Base-by-base conservation (phyloP, 495 filamentous ascomycete genomes). In the Tetracladium setigerum region DNA sequence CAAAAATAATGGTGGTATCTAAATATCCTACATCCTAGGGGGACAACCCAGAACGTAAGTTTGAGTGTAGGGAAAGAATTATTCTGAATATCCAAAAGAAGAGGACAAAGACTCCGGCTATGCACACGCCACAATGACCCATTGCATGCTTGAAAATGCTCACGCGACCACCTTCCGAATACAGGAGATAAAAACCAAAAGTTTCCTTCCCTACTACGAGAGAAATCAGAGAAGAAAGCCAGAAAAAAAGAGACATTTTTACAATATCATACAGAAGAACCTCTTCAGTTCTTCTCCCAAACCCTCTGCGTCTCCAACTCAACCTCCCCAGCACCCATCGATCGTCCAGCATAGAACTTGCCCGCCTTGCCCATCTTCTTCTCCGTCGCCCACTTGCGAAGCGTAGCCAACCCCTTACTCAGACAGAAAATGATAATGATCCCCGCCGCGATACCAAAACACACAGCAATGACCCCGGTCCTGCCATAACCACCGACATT, bases 401-500 rank as follows among this genome's bases (percentile, higher is more conserved):
- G n/a, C 67, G 56, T 62, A 3, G 67, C 67, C 8, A 79, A 19
- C n/a, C 62, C 65, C 50, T 67, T 62, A 5, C 73, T 66, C 39
- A 82, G 18, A 6, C 66, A 64, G 53, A 88, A 91, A 4, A 90
- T 61, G 1, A 90, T 55, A 12, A 81, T 53, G n/a, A 76, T 72
- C 2, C 67, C 84, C 1, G 70, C 72, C 13, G 79, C 67, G 44
- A 94, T 86, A 1, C 78, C 81, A 50, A 82, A 69, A 30, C 74
- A 68, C 48, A 82, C 83, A 11, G 62, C 77, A 0, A 71, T 73
- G 5, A 83, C 73, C 0, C 57, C 55, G 2, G 56, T 67, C 1
- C 49, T 30, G 4, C 65, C 64, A 36, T 71, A 58, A 6, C 53
- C 53, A n/a, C 53, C 53, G 19, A 44, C 10, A 30, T 47, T 52